Evolutionary conservation across 306 rosid species (phyloP).

Genomic region (Fagus crenata): DNA sequence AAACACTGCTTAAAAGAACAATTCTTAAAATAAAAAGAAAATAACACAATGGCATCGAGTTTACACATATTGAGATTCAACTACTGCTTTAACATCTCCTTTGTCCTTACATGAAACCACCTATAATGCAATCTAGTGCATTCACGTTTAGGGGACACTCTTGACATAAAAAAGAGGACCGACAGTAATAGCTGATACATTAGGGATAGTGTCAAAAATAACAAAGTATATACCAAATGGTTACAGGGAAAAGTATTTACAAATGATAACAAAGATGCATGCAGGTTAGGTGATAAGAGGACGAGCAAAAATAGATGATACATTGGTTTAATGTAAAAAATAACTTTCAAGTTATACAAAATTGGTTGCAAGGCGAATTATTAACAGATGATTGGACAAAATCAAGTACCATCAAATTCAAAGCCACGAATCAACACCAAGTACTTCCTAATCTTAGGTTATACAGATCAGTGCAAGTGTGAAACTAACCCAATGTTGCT

Average conservation of each 20-base stretch:
- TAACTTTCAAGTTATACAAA: not conserved
- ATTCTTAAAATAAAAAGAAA: not conserved
- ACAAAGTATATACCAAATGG: too few species aligned
- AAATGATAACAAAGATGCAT: too few species aligned
- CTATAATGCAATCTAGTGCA: not conserved
- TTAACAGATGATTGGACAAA: not conserved
- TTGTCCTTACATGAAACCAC: not conserved
- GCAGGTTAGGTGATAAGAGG: too few species aligned
- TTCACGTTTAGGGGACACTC: not conserved
- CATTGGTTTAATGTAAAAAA: not conserved
- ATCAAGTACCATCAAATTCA: not conserved
- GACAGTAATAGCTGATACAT: not conserved
- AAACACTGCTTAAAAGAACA: slow-evolving; percentile 16
- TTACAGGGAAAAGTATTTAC: too few species aligned
- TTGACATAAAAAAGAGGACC: not conserved
- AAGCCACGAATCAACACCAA: not conserved
- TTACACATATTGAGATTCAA: not conserved
- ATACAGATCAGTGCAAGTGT: not conserved
- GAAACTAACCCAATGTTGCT: not conserved
- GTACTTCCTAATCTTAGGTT: not conserved
- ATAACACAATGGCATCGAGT: slow-evolving; percentile 15
- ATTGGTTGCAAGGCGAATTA: not conserved
- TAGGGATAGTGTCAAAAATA: too few species aligned
- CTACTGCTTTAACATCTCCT: not conserved
- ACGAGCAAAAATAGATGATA: not conserved